Percentiles rank a stretch among this genome's conserved stretches.
phyloP scores from a whole-genome alignment of 805 yeast genomes.

The Candida quercuum region DNA sequence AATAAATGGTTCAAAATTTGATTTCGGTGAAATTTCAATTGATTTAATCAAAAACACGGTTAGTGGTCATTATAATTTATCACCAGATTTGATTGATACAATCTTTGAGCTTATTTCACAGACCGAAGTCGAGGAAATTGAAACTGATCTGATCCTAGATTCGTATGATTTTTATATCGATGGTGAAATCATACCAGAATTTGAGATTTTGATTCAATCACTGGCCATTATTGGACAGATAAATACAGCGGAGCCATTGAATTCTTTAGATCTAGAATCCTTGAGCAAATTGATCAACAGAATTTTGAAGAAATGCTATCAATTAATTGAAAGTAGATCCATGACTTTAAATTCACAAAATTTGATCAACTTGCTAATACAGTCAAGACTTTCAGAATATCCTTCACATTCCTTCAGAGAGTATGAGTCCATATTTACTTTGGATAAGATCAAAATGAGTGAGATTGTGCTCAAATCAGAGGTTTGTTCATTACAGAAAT shows the following conservation, averaged over 20 bases:
- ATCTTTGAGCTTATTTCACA: conserved; percentile 26
- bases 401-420: conserved; percentile 33
- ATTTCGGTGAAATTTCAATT: conserved; percentile 72
- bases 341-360: conserved; percentile 35
- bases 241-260: conserved; percentile 16
- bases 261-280: conserved; percentile 8
- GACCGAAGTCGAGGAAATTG: conserved; percentile 31
- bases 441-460: conserved; percentile 38
- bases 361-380: conserved; percentile 24
- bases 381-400: conserved; percentile 37
- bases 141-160: conserved; percentile 40
- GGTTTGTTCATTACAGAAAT: conserved; percentile 39
- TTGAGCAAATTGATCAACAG: conserved; percentile 37
- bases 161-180: conserved; percentile 57
- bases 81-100: conserved; percentile 28
- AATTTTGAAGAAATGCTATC: conserved; percentile 54
- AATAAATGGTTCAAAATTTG: conserved; percentile 60
- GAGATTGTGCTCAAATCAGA: conserved; percentile 53
- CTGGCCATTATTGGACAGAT: conserved; percentile 33
- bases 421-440: conserved; percentile 11
- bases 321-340: conserved; percentile 43
- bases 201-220: conserved; percentile 47
- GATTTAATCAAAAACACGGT: conserved; percentile 35
- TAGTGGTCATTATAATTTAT: conserved; percentile 17
- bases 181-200: conserved; percentile 58